A percentile compares a stretch with the other conserved stretches of the same genome.
Conservation (phyloP, 768 basidiomycete species). For the Agrocybe praecox region DNA sequence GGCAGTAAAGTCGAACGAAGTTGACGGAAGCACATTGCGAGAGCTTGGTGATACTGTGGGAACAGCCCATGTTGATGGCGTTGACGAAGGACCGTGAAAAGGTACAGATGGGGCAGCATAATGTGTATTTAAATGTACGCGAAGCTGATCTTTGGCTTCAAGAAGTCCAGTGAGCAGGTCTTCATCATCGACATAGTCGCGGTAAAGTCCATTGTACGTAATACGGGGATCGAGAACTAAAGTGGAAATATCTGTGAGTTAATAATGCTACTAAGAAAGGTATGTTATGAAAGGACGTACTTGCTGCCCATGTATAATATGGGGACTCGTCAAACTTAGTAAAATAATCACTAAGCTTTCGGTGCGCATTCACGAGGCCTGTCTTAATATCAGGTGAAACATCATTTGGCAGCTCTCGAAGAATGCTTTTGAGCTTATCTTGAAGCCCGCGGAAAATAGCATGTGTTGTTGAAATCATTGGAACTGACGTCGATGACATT, state of each 20-base stretch:
- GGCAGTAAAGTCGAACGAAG: conserved; percentile 9
- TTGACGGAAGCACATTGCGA: background rate
- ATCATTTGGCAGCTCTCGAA: conserved; percentile 20
- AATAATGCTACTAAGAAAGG: background rate
- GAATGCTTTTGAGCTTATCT: conserved; percentile 16
- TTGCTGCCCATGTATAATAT: conserved; percentile 30
- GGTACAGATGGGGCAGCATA: conserved; percentile 4
- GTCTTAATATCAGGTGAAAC: conserved; percentile 13
- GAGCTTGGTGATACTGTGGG: background rate
- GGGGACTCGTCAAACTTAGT: conserved; percentile 30
- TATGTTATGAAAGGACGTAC: conserved; percentile 17
- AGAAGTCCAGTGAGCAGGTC: conserved; percentile 17
- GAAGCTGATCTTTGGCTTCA: conserved; percentile 7
- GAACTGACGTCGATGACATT: conserved; percentile 30
- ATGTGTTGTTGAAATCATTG: conserved; percentile 31
- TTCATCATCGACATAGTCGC: conserved; percentile 22
- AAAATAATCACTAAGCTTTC: conserved; percentile 35
- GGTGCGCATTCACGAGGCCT: conserved; percentile 27
- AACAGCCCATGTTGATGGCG: conserved; percentile 15
- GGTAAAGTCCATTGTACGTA: conserved; percentile 18
- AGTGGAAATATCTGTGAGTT: background rate
- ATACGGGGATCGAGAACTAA: conserved; percentile 36
- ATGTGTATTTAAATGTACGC: conserved; percentile 9
- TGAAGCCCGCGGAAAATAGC: conserved; percentile 31
- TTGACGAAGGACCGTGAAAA: background rate